These are phyloP conservation scores for Citeromyces matritensis DNA, from an alignment of 805 yeast genomes.

Conservation along the genomic window DNA sequence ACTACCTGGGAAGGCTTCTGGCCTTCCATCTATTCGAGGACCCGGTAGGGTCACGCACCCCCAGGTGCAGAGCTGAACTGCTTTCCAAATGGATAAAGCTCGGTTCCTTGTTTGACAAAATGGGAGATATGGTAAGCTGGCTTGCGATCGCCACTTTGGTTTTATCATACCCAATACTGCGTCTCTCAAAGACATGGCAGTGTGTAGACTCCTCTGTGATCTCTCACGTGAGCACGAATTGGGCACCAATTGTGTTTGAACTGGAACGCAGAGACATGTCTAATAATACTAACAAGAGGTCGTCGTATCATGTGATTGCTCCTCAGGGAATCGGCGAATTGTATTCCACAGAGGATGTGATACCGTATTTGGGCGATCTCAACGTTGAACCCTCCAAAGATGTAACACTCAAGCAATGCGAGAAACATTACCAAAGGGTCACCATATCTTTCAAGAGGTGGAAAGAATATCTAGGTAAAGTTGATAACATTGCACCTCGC, in stretches of 20 bases:
- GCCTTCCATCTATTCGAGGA: conserved; percentile 55
- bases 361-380: conserved; percentile 87
- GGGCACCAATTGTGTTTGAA: conserved; percentile 91
- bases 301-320: conserved; percentile 61
- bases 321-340: conserved; percentile 76
- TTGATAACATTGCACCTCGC: conserved; percentile 7
- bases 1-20: conserved; percentile 62
- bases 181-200: conserved; percentile 66
- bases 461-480: conserved; percentile 50
- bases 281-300: conserved; percentile 37
- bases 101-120: conserved; percentile 60
- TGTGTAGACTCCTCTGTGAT: conserved; percentile 44
- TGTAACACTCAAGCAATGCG: conserved; percentile 37
- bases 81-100: conserved; percentile 75
- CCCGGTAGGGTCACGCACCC: conserved; percentile 12
- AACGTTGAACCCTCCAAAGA: conserved; percentile 29
- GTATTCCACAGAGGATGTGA: conserved; percentile 62
- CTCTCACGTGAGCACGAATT: conserved; percentile 54
- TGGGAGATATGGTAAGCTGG: conserved; percentile 94
- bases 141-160: conserved; percentile 73
- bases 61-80: conserved; percentile 43
- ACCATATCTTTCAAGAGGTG: conserved; percentile 68
- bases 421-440: conserved; percentile 50
- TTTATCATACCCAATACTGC: conserved; percentile 68
- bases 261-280: conserved; percentile 61